Base-by-base conservation (phyloP, 2,329 filamentous ascomycete species). In the Fusarium nodosum region DNA sequence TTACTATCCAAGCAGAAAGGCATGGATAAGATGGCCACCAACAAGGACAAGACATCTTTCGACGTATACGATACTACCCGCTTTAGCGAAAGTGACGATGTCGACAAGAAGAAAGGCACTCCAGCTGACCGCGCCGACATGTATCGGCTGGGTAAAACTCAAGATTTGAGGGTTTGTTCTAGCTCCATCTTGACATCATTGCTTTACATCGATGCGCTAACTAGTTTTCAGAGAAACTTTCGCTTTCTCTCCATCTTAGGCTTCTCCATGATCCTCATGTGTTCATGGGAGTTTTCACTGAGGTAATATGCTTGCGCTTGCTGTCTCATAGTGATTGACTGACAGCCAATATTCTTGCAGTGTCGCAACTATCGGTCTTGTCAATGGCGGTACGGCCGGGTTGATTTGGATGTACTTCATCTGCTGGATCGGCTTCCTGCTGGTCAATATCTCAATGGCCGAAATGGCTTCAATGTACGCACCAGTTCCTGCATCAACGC, bases 381-480 rank as follows among this genome's bases (percentile, higher is more conserved):
- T 74, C 15, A 84, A 84, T 62, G 83, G 84, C 18, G 83, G 83
- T 2, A 80, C 81, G 0, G 81, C 80, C 2, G 84, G 84, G 10
- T 72, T 84, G 13, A 82, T 85, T 39, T 85, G 80, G 77, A 77
- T 81, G 52, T 83, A 78, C 68, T 73, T 84, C 15, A 68, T 80
- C 15, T 79, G 75, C 41, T 81, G 77, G 72, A 68, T 78, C 8
- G 81, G 82, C 1, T 80, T 82, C 39, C 66, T 80, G 5, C 56
- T 77, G 7, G 78, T 81, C 34, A 79, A 79, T 58, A 74, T 77
- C 1, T 83, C 81, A 5, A 81, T 85, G 77, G 82, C 82, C 9
- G 84, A 85, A 66, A 83, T 85, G 79, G 82, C 82, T 2, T 84
- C 82, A 7, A 86, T 86, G 79, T 73, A 10, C 3, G 22, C 22